phyloP scores from a whole-genome alignment of 441 rosid species.

The Erodium moschatum region DNA sequence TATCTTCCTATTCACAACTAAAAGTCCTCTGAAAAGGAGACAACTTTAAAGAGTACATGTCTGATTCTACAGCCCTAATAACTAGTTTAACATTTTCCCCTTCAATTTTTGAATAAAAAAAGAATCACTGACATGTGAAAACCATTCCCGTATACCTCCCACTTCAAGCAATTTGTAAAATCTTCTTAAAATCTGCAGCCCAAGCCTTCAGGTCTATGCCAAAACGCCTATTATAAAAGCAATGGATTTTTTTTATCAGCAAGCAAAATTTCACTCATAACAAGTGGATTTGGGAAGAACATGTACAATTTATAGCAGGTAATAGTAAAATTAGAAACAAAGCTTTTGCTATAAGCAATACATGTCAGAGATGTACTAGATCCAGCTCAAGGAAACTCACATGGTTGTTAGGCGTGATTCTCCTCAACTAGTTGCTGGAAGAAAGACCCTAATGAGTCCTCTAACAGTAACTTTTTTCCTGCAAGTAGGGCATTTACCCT shows the following conservation, averaged over 20 bases:
- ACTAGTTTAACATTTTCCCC: background rate
- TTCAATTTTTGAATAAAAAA: background rate
- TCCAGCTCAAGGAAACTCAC: constrained; percentile 21
- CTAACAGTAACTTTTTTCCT: constrained; percentile 48
- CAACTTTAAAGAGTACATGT: background rate
- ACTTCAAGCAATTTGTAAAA: background rate
- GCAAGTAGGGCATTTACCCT: constrained; percentile 81
- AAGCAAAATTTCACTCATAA: background rate
- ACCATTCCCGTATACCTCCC: background rate
- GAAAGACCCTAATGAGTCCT: constrained; percentile 75
- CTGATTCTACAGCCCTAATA: background rate
- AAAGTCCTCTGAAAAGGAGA: background rate
- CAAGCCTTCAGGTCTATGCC: background rate
- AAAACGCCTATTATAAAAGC: background rate
- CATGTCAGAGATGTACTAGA: background rate
- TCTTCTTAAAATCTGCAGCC: background rate
- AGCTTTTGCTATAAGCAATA: too few relatives aligned
- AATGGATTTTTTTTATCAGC: background rate
- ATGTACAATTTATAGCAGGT: background rate
- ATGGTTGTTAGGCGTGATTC: constrained; percentile 15
- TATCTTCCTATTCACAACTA: background rate
- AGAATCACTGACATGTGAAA: background rate
- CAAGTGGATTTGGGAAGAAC: too few relatives aligned
- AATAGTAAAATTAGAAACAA: background rate
- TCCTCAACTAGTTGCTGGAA: constrained; percentile 57